Conservation (phyloP, 805 yeast genomes). For the Candida parachauliodes region DNA sequence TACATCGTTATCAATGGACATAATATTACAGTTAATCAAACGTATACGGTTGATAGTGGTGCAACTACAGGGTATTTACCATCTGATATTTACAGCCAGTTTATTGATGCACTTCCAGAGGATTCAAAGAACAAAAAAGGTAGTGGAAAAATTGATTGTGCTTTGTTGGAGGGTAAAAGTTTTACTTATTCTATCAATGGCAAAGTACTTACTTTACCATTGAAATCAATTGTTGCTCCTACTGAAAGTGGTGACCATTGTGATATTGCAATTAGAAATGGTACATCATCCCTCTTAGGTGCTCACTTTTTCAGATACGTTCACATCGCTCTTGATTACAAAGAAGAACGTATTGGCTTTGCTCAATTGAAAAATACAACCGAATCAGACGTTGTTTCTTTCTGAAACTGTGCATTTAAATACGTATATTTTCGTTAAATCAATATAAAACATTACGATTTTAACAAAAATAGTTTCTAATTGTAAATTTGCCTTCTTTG, state of each 20-base stretch:
- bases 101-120: background rate
- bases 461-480: too few species aligned
- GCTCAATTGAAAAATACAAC: constrained; percentile 4
- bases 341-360: constrained; percentile 3
- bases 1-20: constrained; percentile 3
- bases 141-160: background rate
- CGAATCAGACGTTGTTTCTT: too few species aligned
- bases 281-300: background rate
- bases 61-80: too few species aligned
- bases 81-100: background rate
- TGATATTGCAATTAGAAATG: background rate
- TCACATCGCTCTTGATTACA: constrained; percentile 1
- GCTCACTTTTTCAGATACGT: constrained; percentile 4
- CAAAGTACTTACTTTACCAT: background rate
- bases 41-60: too few species aligned
- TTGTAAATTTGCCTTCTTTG: too few species aligned
- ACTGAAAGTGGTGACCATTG: background rate
- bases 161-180: background rate
- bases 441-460: too few species aligned
- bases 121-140: background rate
- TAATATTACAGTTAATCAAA: background rate
- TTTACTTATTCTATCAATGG: constrained; percentile 2
- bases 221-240: constrained; percentile 1
- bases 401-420: too few species aligned
- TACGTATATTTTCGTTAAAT: too few species aligned